phyloP scores from a whole-genome alignment of 768 basidiomycete species.

The Collybia mongolica region DNA sequence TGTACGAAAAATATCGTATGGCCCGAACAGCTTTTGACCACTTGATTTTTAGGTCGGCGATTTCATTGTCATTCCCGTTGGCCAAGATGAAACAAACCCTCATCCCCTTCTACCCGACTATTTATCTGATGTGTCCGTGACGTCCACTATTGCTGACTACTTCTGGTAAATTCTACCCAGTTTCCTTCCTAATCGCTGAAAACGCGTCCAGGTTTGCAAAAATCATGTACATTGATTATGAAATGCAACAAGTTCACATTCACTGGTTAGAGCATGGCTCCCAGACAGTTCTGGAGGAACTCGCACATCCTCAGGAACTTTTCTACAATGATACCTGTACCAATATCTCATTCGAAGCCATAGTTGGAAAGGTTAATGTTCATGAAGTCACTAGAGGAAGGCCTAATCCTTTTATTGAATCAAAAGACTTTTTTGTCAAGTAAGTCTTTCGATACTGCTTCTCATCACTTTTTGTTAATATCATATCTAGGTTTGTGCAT shows the following conservation, averaged over 20 bases:
- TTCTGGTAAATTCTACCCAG: slow-evolving; percentile 52
- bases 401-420: slow-evolving; percentile 19
- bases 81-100: slow-evolving; percentile 23
- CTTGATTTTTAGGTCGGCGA: slow-evolving; percentile 53
- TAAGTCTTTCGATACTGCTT: slow-evolving; percentile 20
- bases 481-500: slow-evolving; percentile 46
- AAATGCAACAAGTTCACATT: slow-evolving; percentile 50
- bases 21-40: background rate
- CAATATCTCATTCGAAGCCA: slow-evolving; percentile 29
- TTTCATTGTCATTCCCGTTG: slow-evolving; percentile 50
- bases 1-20: slow-evolving; percentile 27
- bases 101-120: slow-evolving; percentile 31
- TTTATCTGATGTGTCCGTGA: slow-evolving; percentile 29
- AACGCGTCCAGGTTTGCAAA: slow-evolving; percentile 57
- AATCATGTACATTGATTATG: slow-evolving; percentile 52
- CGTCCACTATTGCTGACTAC: slow-evolving; percentile 48
- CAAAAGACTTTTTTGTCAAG: slow-evolving; percentile 59
- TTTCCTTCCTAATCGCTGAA: background rate
- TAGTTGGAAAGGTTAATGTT: slow-evolving; percentile 51
- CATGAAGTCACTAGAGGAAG: slow-evolving; percentile 21
- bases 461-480: background rate
- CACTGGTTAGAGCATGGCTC: slow-evolving; percentile 77
- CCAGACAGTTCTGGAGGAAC: slow-evolving; percentile 56
- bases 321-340: slow-evolving; percentile 61
- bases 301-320: slow-evolving; percentile 63